Evolutionary conservation across 2,329 filamentous ascomycete genomes (phyloP), one percentile per base, ranked within the genome.

Genomic region (Drechslerella dactyloides): DNA sequence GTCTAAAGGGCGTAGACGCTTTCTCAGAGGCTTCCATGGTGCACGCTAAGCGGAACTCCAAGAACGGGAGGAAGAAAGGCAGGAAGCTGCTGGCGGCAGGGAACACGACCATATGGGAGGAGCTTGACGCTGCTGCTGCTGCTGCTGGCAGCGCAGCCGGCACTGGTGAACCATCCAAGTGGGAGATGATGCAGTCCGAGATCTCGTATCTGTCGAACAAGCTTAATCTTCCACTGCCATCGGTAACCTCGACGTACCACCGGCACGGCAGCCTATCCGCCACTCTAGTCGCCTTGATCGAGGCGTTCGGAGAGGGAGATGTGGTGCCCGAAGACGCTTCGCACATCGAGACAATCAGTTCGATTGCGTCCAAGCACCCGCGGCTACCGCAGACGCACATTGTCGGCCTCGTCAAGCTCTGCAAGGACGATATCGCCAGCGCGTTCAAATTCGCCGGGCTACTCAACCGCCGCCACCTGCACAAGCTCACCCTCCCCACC

Each of bases 361-460:
- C 66, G 1, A 63, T 70, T 3, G 48, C 33, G 53, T 24, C 46
- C 4, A 70, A 70, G 19, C 24, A 70, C 53, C 66, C 66, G 10
- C 48, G 55, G 15, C 33, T 70, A 13, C 23, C 30, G 24, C 59
- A 70, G 21, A 44, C 58, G 15, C 74, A 75, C 48, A 69, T 76
- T 8, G 60, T 73, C 15, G 56, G 69, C 3, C 61, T 76, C 3
- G 61, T 76, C 13, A 66, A 66, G 23, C 74, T 76, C 40, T 76
- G 75, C 52, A 70, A 64, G 27, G 75, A 75, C 23, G 74, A 76
- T 30, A 74, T 75, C 17, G 54, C 60, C 4, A 72, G 69, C n/a
- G 64, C 75, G 21, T 76, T 75, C 35, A 68, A 74, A 21, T 66
- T 76, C 30, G 74, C 75, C 23, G 74, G 74, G 42, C 55, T 75